Percentiles rank a stretch among this genome's conserved stretches.
phyloP scores from a whole-genome alignment of 73 alveolate species.

The Tetrahymena thermophila region DNA sequence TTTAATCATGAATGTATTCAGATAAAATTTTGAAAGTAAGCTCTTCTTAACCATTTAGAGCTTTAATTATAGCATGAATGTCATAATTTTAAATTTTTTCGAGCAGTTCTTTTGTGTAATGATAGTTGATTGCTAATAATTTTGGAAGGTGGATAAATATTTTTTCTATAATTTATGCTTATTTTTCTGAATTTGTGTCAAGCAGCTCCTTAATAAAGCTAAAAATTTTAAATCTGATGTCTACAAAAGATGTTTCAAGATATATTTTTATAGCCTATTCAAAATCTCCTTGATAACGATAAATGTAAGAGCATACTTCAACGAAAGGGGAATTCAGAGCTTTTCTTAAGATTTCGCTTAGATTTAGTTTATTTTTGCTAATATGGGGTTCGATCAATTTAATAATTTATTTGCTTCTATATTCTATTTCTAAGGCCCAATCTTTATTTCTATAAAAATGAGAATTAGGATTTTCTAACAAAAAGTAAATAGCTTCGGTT shows the following conservation, averaged over 20 bases:
- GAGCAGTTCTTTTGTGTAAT: not conserved
- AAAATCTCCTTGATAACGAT: not conserved
- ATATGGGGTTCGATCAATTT: not conserved
- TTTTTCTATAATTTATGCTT: not conserved
- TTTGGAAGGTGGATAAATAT: not conserved
- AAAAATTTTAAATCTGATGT: not conserved
- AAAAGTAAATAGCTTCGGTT: not conserved
- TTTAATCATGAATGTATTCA: not conserved
- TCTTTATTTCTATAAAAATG: not conserved
- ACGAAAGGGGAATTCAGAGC: not conserved
- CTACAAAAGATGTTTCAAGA: not conserved
- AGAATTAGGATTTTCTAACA: not conserved
- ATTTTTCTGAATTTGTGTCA: not conserved
- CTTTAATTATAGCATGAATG: not conserved
- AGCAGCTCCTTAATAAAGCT: not conserved
- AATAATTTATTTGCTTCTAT: not conserved
- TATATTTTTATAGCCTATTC: not conserved
- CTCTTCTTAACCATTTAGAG: not conserved
- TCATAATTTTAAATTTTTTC: not conserved
- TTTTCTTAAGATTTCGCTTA: not conserved
- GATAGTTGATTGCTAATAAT: not conserved
- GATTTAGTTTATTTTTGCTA: not conserved
- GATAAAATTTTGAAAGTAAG: not conserved
- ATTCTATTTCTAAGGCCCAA: not conserved
- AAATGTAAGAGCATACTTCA: not conserved